Evolutionary conservation across 1,284 basidiomycete species (phyloP), one percentile per base, ranked within the genome.

Genomic region (Waitea zeae): DNA sequence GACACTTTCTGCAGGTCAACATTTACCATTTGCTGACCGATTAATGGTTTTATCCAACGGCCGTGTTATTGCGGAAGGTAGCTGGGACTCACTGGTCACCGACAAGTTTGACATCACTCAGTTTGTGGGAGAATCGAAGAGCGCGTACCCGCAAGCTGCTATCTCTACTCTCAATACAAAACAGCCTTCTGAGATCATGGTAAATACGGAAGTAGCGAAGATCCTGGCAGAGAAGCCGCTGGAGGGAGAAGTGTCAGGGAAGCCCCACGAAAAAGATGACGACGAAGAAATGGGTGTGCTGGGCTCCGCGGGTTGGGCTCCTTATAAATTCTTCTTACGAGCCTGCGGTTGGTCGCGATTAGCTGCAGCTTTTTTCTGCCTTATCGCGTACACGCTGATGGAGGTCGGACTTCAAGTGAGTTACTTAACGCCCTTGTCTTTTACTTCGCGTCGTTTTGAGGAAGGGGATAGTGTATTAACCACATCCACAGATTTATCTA

Each of bases 321-420:
- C 7, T 7, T 26, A 9, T n/a, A 7, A 26, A 9, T 26, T 26
- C n/a, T 26, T 26, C 24, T 26, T 26, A 7, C n/a, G 9, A 9
- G 24, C 24, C 24, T 26, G 45, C 12, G 46, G 48, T 2, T 48
- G 47, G 33, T 41, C 46, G 20, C 44, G 36, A 4, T 43, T 49
- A 22, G 39, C 43, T 14, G 36, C 45, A 6, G 41, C 36, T 11
- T n/a, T 26, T 7, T 7, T n/a, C 9, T 26, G 9, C 9, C 7
- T 26, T 9, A 9, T 26, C 9, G 24, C 9, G 9, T 26, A 26
- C n/a, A 9, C 24, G 24, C 9, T 26, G 9, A 26, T n/a, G 24
- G 24, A 26, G 24, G 24, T 26, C 9, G 24, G 24, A 7, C 24
- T 26, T 9, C 24, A 26, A n/a, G 24, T n/a, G 24, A 26, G 24